phyloP scores from a whole-genome alignment of 257 asterid species.

The Euphrasia confusa region DNA sequence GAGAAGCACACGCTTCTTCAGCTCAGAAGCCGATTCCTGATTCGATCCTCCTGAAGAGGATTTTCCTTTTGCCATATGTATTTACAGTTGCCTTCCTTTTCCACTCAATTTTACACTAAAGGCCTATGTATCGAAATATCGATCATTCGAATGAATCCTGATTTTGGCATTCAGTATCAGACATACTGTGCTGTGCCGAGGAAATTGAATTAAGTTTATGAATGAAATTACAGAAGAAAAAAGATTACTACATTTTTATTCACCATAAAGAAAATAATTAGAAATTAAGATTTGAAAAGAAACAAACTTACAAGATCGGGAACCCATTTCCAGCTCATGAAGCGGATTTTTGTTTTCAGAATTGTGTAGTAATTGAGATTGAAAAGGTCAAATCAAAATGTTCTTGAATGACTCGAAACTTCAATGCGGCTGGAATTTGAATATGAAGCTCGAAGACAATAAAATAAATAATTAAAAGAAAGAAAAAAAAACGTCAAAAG shows the following conservation, averaged over 20 bases:
- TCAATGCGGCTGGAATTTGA: too few relatives aligned
- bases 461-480: too few relatives aligned
- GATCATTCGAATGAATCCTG: constrained; percentile 16
- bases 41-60: constrained; percentile 44
- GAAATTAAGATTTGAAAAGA: not conserved
- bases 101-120: constrained; percentile 22
- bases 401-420: too few relatives aligned
- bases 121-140: constrained; percentile 9
- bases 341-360: not conserved
- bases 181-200: not conserved
- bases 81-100: constrained; percentile 49
- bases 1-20: constrained; percentile 68
- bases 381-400: too few relatives aligned
- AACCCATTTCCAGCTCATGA: constrained; percentile 11
- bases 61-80: constrained; percentile 56
- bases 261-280: too few relatives aligned
- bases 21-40: constrained; percentile 72
- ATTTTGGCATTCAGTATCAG: not conserved
- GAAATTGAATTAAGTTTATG: too few relatives aligned
- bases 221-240: not conserved
- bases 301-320: constrained; percentile 20
- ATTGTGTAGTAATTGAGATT: not conserved
- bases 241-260: too few relatives aligned
- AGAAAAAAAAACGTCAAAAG: too few relatives aligned
- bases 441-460: too few relatives aligned